A percentile compares a stretch with the other conserved stretches of the same genome.
Conservation (phyloP, 345 rosid species). For the Eutrema japonicum region DNA sequence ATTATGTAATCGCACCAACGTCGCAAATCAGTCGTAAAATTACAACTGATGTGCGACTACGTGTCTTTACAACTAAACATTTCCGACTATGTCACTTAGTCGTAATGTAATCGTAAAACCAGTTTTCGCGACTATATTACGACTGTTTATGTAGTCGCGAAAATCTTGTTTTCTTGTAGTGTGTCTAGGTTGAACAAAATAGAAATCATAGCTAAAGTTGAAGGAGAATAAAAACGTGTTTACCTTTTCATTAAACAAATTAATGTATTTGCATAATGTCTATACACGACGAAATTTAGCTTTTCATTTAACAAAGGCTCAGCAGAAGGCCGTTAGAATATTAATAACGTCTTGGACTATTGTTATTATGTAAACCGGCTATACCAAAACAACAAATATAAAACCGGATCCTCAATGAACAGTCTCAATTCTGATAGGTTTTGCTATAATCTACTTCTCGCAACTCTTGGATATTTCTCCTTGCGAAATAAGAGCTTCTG, state of each 20-base stretch:
- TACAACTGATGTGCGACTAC: too few species aligned
- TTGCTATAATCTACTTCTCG: not conserved
- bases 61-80: too few species aligned
- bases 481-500: too few species aligned
- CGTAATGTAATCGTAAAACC: too few species aligned
- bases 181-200: not conserved
- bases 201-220: not conserved
- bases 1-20: too few species aligned
- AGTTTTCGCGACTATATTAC: too few species aligned
- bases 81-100: too few species aligned
- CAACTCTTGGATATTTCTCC: not conserved
- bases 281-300: conserved; percentile 9
- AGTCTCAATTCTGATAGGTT: not conserved
- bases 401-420: not conserved
- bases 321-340: not conserved
- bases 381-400: not conserved
- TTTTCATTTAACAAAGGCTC: not conserved
- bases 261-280: not conserved
- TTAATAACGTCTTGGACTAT: conserved; percentile 2
- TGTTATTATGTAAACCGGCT: not conserved
- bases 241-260: too few species aligned
- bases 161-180: too few species aligned
- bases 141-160: too few species aligned
- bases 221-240: not conserved
- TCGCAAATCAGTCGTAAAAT: too few species aligned